Evolutionary conservation across 2,329 filamentous ascomycete species (phyloP).

Genomic region (Elsinoe australis): DNA sequence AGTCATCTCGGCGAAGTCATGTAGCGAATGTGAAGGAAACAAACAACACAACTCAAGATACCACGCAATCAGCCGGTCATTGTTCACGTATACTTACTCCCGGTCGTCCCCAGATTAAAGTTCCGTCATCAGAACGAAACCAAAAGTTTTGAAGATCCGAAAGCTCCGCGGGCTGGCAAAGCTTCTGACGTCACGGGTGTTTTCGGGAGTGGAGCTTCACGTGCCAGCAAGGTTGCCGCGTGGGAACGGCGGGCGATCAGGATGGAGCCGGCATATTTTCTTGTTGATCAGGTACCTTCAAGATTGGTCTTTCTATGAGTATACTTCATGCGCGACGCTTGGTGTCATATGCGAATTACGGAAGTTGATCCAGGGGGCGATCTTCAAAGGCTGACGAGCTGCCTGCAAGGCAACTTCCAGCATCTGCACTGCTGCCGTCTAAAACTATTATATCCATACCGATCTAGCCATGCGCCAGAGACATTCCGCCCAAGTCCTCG

Average conservation of each 20-base stretch:
- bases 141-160: too few species aligned
- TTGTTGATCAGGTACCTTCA: slow-evolving; percentile 2
- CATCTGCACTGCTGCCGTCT: too few species aligned
- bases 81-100: neutral
- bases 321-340: too few species aligned
- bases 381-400: too few species aligned
- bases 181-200: slow-evolving; percentile 6
- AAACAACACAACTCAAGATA: neutral
- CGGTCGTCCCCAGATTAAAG: neutral
- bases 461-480: neutral
- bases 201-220: slow-evolving; percentile 6
- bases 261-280: neutral
- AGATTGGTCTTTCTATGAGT: neutral
- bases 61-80: too few species aligned
- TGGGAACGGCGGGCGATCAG: neutral
- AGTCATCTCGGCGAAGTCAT: neutral
- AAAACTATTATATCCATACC: too few species aligned
- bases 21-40: neutral
- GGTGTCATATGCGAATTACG: too few species aligned
- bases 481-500: neutral
- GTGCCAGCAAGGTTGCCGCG: too few species aligned
- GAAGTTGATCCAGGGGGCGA: too few species aligned
- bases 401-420: too few species aligned
- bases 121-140: too few species aligned
- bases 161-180: too few species aligned